Evolutionary conservation across 495 filamentous ascomycete species (phyloP).

Genomic region (Thozetella sp.): DNA sequence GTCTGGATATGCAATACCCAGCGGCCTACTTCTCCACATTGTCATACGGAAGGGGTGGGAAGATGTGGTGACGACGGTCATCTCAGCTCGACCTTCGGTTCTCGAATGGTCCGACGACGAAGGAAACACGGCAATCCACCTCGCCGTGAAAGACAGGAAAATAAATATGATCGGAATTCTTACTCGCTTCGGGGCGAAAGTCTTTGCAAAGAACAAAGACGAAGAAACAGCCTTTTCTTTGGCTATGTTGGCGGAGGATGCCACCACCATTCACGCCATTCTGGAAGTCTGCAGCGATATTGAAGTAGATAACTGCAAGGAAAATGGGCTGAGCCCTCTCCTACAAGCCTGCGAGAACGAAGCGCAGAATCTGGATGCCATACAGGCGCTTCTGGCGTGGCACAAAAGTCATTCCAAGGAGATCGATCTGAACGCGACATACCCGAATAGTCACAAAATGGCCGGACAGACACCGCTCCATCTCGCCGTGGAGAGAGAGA

Average conservation of each 20-base stretch:
- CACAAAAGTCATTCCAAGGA: not conserved
- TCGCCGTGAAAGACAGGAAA: not conserved
- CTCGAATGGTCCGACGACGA: not conserved
- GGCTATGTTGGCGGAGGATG: not conserved
- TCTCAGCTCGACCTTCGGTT: not conserved
- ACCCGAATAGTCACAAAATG: not conserved
- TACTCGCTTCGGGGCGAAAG: not conserved
- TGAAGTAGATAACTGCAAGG: not conserved
- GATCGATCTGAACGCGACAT: not conserved
- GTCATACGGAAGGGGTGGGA: not conserved
- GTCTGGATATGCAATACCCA: not conserved
- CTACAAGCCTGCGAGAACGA: not conserved
- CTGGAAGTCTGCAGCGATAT: not conserved
- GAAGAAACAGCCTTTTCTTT: not conserved
- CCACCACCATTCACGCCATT: not conserved
- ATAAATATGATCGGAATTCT: not conserved
- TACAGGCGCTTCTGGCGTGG: not conserved
- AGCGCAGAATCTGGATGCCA: not conserved
- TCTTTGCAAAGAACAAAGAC: not conserved
- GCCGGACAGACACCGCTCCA: not conserved
- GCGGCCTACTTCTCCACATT: not conserved
- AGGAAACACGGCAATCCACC: not conserved
- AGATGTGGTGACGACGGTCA: not conserved
- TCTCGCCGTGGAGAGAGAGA: not conserved
- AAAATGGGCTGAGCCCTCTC: not conserved